phyloP scores from a whole-genome alignment of 305 asterid species.

The Solanum chacoense region DNA sequence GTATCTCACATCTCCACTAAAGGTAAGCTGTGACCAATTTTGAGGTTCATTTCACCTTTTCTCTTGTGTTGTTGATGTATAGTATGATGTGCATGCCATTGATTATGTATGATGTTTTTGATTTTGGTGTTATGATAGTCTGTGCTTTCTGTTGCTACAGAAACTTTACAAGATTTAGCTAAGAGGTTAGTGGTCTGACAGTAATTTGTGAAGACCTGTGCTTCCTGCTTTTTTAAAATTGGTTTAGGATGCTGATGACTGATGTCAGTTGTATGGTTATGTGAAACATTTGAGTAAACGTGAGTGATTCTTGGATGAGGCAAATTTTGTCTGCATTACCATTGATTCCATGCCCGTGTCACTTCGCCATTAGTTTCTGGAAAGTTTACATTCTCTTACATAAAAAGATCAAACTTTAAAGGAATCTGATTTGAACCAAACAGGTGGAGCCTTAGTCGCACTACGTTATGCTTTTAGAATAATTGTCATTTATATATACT shows the following conservation, averaged over 20 bases:
- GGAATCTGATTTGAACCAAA: background rate
- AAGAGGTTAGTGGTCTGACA: background rate
- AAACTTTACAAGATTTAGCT: background rate
- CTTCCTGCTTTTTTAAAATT: background rate
- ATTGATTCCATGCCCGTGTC: background rate
- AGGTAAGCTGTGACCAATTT: conserved; percentile 26
- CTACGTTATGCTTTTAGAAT: background rate
- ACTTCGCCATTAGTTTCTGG: background rate
- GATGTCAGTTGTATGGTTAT: background rate
- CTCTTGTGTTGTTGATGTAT: background rate
- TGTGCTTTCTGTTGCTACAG: background rate
- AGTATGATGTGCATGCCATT: background rate
- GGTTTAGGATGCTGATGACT: background rate
- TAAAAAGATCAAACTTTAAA: background rate
- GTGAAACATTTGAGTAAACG: background rate
- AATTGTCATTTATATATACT: background rate
- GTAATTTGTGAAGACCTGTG: background rate
- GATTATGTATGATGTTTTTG: background rate
- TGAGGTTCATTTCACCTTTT: background rate
- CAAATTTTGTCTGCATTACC: background rate
- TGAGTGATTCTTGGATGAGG: background rate
- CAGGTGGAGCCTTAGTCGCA: background rate
- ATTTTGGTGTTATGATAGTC: background rate
- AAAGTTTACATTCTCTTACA: background rate
- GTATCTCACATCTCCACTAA: conserved; percentile 22